Conservation (phyloP, 2,329 filamentous ascomycete genomes). For the Fusarium sp. region DNA sequence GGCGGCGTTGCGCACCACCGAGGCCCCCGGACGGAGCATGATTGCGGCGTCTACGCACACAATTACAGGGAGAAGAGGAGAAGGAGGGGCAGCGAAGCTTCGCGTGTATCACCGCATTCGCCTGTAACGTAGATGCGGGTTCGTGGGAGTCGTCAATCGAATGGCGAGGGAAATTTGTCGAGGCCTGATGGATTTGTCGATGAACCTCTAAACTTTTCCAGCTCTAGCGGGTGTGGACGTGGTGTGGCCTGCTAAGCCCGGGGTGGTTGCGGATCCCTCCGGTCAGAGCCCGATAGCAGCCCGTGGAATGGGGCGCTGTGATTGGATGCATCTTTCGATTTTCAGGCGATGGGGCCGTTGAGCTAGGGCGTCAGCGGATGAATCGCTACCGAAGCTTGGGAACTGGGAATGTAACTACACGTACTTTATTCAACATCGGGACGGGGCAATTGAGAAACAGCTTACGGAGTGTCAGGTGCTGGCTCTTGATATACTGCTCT, state of each 20-base stretch:
- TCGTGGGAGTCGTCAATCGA: constrained; percentile 11
- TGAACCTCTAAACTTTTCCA: constrained; percentile 46
- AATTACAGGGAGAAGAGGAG: constrained; percentile 12
- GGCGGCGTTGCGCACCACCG: constrained; percentile 59
- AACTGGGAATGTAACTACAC: constrained; percentile 13
- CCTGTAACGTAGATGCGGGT: neutral
- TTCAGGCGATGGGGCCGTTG: constrained; percentile 15
- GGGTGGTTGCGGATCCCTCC: constrained; percentile 36
- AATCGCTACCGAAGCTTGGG: constrained; percentile 24
- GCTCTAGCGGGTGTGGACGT: constrained; percentile 24
- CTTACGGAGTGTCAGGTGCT: neutral
- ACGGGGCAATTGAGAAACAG: neutral
- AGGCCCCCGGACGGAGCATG: constrained; percentile 66
- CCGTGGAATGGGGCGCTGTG: neutral
- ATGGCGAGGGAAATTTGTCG: constrained; percentile 39
- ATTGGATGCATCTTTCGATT: constrained; percentile 15
- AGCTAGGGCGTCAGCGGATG: constrained; percentile 30
- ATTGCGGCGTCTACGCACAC: constrained; percentile 50
- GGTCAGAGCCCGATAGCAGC: constrained; percentile 30
- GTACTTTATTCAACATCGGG: neutral
- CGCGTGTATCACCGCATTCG: constrained; percentile 33
- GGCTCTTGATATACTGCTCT: rapidly evolving
- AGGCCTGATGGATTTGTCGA: constrained; percentile 27
- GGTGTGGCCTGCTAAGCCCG: constrained; percentile 33
- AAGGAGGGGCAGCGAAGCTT: neutral